Base-by-base conservation (phyloP, 176 grass and related monocot species). In the Paspalum vaginatum region DNA sequence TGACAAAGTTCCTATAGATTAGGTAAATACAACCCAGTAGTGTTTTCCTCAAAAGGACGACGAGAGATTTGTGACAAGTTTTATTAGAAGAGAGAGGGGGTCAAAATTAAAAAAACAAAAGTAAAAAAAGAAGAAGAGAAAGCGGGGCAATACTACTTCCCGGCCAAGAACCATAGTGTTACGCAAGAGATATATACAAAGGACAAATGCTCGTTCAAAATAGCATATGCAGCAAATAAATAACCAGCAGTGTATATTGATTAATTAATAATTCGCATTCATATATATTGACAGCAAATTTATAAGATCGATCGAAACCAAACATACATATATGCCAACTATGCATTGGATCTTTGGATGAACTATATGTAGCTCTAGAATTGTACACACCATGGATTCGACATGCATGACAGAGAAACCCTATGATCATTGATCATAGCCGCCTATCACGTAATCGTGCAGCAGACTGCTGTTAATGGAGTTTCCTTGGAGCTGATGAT, bases 381-480 rank as follows among this genome's bases (percentile, higher is more conserved):
- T 60, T 60, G 12, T 60, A 26, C 57, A 51, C n/a, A 58, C 9
- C 27, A 22, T 21, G 43, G 14, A 68, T 44, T 25, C 7, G 14
- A 11, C 6, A 79, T 27, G 22, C 6, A 79, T 27, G 22, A 1
- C 56, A 37, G 0, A 26, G 54, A 49, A 82, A 18, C 16, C 60
- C n/a, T 77, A 49, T 4, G 48, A 79, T 55, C 38, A 85, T 77
- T 87, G 85, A 78, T 79, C 85, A 73, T 88, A 84, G 9, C 77
- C 64, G 9, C 81, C 77, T 72, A 91, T 41, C 62, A 66, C 43
- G 78, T 88, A 91, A 65, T 94, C 92, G 46, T 90, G 91, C 54
- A 90, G 26, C 47, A 85, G n/a, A 22, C 27, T 37, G 56, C 38
- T 38, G 68, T 26, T 0, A 0, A 90, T 70, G 37, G 75, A 55